A percentile compares a stretch with the other conserved stretches of the same genome.
phyloP scores from a whole-genome alignment of 768 basidiomycete species.

The Solioccasus polychromus region DNA sequence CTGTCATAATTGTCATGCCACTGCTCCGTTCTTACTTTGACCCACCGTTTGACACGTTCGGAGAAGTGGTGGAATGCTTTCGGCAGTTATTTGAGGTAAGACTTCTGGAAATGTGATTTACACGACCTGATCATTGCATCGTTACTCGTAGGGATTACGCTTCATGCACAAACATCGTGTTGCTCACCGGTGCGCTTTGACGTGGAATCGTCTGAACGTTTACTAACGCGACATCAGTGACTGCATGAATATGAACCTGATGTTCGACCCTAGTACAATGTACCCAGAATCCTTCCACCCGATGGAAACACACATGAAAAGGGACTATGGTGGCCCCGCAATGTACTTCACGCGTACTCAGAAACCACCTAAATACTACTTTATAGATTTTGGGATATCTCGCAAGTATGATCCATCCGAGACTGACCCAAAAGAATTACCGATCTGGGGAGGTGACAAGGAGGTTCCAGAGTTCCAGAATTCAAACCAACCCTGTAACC shows the following conservation, averaged over 20 bases:
- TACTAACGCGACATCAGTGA: constrained; percentile 17
- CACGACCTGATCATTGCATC: not conserved
- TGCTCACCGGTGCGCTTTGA: constrained; percentile 10
- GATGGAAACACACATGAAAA: constrained; percentile 4
- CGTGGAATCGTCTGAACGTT: too few species aligned
- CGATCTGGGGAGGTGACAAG: too few species aligned
- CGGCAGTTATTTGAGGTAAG: constrained; percentile 34
- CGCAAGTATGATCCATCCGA: constrained; percentile 28
- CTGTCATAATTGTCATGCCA: constrained; percentile 3
- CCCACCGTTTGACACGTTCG: constrained; percentile 28
- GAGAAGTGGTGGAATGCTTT: constrained; percentile 34
- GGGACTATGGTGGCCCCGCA: constrained; percentile 18
- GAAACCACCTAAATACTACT: constrained; percentile 20
- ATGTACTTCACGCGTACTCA: constrained; percentile 30
- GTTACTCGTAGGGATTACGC: not conserved
- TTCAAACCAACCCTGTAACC: constrained; percentile 26
- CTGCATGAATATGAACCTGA: constrained; percentile 30
- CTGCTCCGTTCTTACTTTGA: constrained; percentile 1
- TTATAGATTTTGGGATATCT: constrained; percentile 38
- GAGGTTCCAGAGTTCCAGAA: constrained; percentile 39
- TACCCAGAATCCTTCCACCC: constrained; percentile 31
- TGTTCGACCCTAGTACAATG: constrained; percentile 25
- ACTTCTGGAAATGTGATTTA: too few species aligned
- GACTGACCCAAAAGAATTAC: constrained; percentile 24
- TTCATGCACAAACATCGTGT: constrained; percentile 26